A percentile compares a stretch with the other conserved stretches of the same genome.
Conservation (phyloP, 2,329 filamentous ascomycete genomes). For the Alternaria ethzedia region DNA sequence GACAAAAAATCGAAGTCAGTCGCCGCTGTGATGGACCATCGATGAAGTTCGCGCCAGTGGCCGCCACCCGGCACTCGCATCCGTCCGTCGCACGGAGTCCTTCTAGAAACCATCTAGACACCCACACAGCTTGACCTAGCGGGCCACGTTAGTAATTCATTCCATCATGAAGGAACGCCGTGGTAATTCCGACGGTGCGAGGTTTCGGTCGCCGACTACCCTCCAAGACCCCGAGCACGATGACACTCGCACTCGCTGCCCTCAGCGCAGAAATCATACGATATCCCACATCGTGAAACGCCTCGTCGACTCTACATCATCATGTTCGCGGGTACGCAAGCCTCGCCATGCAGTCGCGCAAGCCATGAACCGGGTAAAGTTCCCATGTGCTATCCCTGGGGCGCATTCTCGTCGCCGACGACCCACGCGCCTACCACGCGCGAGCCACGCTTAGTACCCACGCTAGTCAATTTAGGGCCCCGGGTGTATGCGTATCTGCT, state of each 20-base stretch:
- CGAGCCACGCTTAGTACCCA: constrained; percentile 17
- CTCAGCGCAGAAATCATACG: constrained; percentile 11
- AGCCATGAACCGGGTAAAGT: constrained; percentile 3
- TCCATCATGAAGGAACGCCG: not conserved
- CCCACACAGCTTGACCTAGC: not conserved
- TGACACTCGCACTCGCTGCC: not conserved
- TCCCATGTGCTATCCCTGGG: not conserved
- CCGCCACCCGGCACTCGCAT: not conserved
- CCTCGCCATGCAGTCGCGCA: not conserved
- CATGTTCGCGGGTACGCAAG: not conserved
- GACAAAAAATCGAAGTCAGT: not conserved
- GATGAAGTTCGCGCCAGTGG: not conserved
- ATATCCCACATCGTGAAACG: constrained; percentile 6
- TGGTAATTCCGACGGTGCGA: not conserved
- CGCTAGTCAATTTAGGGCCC: constrained; percentile 20
- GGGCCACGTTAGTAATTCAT: not conserved
- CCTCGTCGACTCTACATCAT: not conserved
- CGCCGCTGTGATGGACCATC: not conserved
- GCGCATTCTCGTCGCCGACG: constrained; percentile 10
- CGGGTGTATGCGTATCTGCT: constrained; percentile 9
- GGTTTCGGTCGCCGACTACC: not conserved
- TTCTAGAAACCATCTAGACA: not conserved
- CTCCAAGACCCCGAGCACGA: not conserved
- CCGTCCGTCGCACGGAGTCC: not conserved
- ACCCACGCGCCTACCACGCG: constrained; percentile 15